Base-by-base conservation (phyloP, 2,329 filamentous ascomycete genomes). In the Exophiala oligosperma region DNA sequence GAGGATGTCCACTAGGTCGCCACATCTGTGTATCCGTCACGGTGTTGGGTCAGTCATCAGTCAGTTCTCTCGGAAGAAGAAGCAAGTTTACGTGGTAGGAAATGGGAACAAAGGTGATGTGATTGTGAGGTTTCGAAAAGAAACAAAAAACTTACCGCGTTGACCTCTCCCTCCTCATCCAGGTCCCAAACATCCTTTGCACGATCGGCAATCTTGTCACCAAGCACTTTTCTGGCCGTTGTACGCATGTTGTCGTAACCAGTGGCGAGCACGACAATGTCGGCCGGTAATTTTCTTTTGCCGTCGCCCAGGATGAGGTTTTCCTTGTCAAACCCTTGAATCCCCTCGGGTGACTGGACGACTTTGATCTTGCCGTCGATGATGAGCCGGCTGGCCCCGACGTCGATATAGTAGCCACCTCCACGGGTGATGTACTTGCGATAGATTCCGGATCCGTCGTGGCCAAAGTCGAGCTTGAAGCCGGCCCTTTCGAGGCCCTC, bases 211-310 rank as follows among this genome's bases (percentile, higher is more conserved):
- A 89, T 75, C 17, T 80, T 77, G 29, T 86, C 79, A 0, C 87
- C 88, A 21, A 88, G 81, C 32, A 77, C 76, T n/a, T 82, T 73
- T 1, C 86, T 83, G 21, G 82, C 82, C 0, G 82, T 85, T 24
- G 38, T n/a, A 9, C 79, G 77, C 86, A 90, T 91, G 67, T 88
- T 89, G 60, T 86, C 80, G 64, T 87, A 89, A 2, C 80, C 84
- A 0, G 84, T 87, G 0, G 84, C 84, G 43, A 87, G 77, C 0
- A 89, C 78, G 7, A 89, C 80, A 61, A 87, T 79, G 61, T 89
- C 86, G 0, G 85, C 84, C n/a, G 49, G 28, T 2, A 61, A 44
- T 32, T 54, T 50, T 32, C 29, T 50, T 32, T 24, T 54, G 4
- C 58, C 54, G 12, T 58, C 28, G 3, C 40, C 50, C 26, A 58